Conservation (phyloP, 2,329 filamentous ascomycete species). For the Leptographium flavum region DNA sequence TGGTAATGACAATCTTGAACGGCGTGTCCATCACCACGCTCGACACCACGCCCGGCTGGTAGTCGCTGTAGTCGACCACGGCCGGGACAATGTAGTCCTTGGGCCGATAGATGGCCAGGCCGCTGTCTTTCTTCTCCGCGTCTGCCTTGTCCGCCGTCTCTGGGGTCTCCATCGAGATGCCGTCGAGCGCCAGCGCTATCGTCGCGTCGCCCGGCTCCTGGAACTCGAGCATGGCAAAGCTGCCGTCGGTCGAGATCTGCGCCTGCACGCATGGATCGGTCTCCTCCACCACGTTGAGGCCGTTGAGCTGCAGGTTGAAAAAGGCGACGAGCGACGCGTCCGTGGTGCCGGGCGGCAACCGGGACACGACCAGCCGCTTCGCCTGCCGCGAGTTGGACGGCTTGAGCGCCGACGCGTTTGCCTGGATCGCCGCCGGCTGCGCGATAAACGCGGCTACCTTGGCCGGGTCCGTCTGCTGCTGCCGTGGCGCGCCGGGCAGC, state of each 20-base stretch:
- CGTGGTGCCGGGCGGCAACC: conserved; percentile 57
- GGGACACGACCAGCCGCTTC: conserved; percentile 80
- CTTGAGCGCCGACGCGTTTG: conserved; percentile 56
- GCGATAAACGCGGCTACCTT: conserved; percentile 94
- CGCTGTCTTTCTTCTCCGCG: no score
- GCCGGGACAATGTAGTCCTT: conserved; percentile 96
- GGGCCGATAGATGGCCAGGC: conserved; percentile 68
- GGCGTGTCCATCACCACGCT: conserved; percentile 77
- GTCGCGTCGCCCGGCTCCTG: conserved; percentile 78
- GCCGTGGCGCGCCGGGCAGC: conserved; percentile 82
- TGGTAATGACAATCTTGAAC: conserved; percentile 88
- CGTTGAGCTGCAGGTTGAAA: conserved; percentile 94
- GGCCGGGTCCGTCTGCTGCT: conserved; percentile 88
- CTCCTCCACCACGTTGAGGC: conserved; percentile 78
- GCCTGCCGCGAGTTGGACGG: conserved; percentile 87
- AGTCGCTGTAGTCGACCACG: conserved; percentile 55
- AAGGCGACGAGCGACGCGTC: conserved; percentile 69
- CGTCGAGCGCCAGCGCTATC: conserved; percentile 77
- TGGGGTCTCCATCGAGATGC: conserved; percentile 68
- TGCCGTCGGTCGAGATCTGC: conserved; percentile 63
- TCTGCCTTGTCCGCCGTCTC: no score
- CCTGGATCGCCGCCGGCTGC: conserved; percentile 47
- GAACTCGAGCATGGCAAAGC: conserved; percentile 84
- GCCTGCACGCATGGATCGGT: conserved; percentile 74
- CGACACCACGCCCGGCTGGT: conserved; percentile 64